These are phyloP conservation scores for Apodospora peruviana DNA, from an alignment of 495 filamentous ascomycete species.

Conservation along the genomic window DNA sequence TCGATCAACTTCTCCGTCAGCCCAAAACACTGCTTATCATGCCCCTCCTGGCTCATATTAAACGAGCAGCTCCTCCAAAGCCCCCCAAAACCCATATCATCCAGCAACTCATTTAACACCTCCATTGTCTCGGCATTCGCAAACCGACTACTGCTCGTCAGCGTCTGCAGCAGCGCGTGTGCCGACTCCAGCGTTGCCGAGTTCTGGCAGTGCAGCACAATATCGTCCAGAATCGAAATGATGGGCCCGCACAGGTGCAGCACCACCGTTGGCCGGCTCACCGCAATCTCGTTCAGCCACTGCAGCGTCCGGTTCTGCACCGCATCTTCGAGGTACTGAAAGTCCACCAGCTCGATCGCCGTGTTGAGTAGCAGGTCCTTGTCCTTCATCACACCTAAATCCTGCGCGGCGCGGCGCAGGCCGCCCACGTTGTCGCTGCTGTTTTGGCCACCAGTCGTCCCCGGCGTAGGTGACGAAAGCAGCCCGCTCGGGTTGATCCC, in stretches of 20 bases:
- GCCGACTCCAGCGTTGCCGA: constrained; percentile 44
- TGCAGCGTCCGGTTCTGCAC: constrained; percentile 46
- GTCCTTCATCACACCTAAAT: constrained; percentile 41
- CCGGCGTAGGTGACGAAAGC: not conserved
- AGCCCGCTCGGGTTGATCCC: constrained; percentile 37
- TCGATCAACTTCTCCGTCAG: constrained; percentile 56
- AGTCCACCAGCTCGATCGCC: constrained; percentile 52
- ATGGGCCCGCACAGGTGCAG: constrained; percentile 48
- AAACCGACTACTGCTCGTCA: constrained; percentile 43
- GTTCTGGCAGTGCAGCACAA: constrained; percentile 50
- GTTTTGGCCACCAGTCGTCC: not conserved
- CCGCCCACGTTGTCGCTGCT: not conserved
- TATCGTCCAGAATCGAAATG: constrained; percentile 46
- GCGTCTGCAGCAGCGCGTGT: constrained; percentile 43
- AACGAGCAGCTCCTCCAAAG: constrained; percentile 48
- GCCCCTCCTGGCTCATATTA: constrained; percentile 37
- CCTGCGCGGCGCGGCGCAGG: constrained; percentile 26
- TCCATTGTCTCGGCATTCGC: constrained; percentile 30
- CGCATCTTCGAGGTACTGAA: constrained; percentile 49
- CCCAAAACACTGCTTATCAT: constrained; percentile 44
- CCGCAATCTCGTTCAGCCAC: constrained; percentile 47
- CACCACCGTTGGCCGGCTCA: constrained; percentile 41
- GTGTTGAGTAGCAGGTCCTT: constrained; percentile 52
- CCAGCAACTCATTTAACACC: constrained; percentile 40
- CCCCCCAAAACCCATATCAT: constrained; percentile 53